Evolutionary conservation across 805 yeast genomes (phyloP).

Genomic region (Sporopachydermia quercuum): DNA sequence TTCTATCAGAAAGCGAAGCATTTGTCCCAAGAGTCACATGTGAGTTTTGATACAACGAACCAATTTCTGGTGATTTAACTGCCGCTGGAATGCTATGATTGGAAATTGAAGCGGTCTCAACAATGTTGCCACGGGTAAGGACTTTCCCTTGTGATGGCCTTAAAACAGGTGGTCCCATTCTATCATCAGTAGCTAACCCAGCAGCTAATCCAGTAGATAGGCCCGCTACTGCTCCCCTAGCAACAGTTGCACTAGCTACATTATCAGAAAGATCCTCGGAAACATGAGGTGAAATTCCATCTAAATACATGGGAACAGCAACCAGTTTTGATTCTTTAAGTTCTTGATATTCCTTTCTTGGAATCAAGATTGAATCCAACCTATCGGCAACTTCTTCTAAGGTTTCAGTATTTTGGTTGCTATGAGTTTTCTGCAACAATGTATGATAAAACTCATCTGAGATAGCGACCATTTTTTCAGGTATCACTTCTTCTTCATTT

Average conservation of each 20-base stretch:
- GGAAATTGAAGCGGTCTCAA: background rate
- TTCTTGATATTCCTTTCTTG: constrained; percentile 19
- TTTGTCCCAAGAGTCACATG: constrained; percentile 30
- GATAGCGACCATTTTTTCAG: constrained; percentile 1
- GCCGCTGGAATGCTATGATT: background rate
- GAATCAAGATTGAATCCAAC: constrained; percentile 38
- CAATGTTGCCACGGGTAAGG: background rate
- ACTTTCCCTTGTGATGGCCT: background rate
- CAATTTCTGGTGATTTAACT: background rate
- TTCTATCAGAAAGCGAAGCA: constrained; percentile 50
- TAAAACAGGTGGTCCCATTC: background rate
- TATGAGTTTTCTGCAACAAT: constrained; percentile 2
- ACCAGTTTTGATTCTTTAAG: background rate
- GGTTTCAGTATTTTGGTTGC: constrained; percentile 11
- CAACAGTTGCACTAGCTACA: no score
- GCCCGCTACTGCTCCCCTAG: no score
- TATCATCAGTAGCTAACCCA: background rate
- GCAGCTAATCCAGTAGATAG: background rate
- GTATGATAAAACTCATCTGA: background rate
- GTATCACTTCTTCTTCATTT: background rate
- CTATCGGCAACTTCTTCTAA: constrained; percentile 27
- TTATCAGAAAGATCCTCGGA: background rate
- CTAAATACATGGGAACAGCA: background rate
- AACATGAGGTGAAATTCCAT: background rate
- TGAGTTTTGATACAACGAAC: background rate